Evolutionary conservation across 257 asterid species (phyloP).

Genomic region (Coffea canephora): DNA sequence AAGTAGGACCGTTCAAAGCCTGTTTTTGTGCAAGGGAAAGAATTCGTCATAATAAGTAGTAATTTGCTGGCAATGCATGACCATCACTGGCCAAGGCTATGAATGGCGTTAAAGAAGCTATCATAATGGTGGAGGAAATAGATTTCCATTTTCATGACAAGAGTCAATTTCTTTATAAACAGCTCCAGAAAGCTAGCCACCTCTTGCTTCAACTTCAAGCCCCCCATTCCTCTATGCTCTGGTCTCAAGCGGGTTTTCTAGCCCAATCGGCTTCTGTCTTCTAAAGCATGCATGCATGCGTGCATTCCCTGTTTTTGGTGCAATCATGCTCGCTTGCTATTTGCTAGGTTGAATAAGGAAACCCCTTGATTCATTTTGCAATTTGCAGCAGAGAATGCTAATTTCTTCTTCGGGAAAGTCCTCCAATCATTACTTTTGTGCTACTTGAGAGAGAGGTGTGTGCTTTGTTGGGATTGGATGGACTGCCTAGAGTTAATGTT

Average conservation of each 20-base stretch:
- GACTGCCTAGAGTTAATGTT: background rate
- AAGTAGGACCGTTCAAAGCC: background rate
- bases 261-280: slow-evolving; percentile 17
- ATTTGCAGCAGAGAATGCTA: slow-evolving; percentile 21
- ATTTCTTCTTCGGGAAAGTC: slow-evolving; percentile 33
- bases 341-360: slow-evolving; percentile 12
- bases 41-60: background rate
- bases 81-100: slow-evolving; percentile 9
- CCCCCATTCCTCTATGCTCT: slow-evolving; percentile 17
- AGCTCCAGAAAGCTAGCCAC: background rate
- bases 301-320: background rate
- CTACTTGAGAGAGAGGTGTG: background rate
- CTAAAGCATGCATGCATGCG: slow-evolving; percentile 13
- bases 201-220: background rate
- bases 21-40: background rate
- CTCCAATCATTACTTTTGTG: slow-evolving; percentile 18
- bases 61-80: background rate
- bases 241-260: background rate
- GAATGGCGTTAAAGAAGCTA: slow-evolving; percentile 1
- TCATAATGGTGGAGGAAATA: slow-evolving; percentile 1
- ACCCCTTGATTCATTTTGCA: slow-evolving; percentile 13
- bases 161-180: slow-evolving; percentile 16
- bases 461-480: slow-evolving; percentile 7
- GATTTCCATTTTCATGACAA: slow-evolving; percentile 16
- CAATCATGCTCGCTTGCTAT: slow-evolving; percentile 1